phyloP scores from a whole-genome alignment of 2,329 filamentous ascomycete species.

The Pleoardoris graminearum region DNA sequence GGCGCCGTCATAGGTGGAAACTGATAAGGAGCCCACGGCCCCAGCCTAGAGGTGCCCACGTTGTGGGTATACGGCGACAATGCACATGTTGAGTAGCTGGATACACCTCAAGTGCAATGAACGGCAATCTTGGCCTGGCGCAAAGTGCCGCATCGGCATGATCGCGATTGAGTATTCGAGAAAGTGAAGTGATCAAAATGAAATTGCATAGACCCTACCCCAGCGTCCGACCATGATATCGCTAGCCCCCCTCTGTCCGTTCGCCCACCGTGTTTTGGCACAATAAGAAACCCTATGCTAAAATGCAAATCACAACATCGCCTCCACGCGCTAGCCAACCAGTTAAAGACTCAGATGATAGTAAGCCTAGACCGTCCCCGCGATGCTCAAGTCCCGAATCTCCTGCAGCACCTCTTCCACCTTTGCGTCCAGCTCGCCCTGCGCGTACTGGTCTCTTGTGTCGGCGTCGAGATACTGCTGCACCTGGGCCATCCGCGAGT shows the following conservation, averaged over 20 bases:
- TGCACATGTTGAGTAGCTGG: too few relatives aligned
- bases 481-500: constrained; percentile 97
- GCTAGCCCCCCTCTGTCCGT: background rate
- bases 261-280: background rate
- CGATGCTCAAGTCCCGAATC: constrained; percentile 95
- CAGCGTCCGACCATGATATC: background rate
- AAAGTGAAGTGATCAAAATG: background rate
- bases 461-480: constrained; percentile 97
- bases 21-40: too few relatives aligned
- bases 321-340: background rate
- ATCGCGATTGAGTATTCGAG: too few relatives aligned
- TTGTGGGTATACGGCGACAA: too few relatives aligned
- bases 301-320: constrained; percentile 2
- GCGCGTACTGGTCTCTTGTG: constrained; percentile 93
- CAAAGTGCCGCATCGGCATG: too few relatives aligned
- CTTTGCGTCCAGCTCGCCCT: constrained; percentile 84
- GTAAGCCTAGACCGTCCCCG: constrained; percentile 60
- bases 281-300: background rate
- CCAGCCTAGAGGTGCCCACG: too few relatives aligned
- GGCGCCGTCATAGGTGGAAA: too few relatives aligned
- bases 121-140: too few relatives aligned
- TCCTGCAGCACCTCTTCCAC: constrained; percentile 97
- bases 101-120: too few relatives aligned
- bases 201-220: background rate
- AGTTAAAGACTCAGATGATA: background rate